A percentile compares a stretch with the other conserved stretches of the same genome.
These are phyloP conservation scores for Calendula officinalis DNA, from an alignment of 129 eudicot species.

Conservation along the genomic window DNA sequence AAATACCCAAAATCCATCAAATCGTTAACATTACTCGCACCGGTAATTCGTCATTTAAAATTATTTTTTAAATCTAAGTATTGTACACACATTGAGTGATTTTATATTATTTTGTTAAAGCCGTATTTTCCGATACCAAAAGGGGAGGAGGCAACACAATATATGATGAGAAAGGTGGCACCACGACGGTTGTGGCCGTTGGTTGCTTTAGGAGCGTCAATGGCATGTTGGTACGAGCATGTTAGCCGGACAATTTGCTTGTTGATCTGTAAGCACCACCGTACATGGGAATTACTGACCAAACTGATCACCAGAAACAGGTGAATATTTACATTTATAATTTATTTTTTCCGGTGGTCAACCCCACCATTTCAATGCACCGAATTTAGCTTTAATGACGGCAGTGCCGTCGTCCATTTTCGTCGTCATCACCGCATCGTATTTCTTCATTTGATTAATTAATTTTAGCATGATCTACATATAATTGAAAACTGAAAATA, in stretches of 20 bases:
- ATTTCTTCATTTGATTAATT: neutral
- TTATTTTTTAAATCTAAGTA: neutral
- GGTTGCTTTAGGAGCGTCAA: slow-evolving; percentile 76
- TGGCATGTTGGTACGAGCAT: slow-evolving; percentile 97
- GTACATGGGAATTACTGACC: slow-evolving; percentile 78
- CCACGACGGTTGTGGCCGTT: slow-evolving; percentile 86
- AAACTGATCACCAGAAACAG: slow-evolving; percentile 84
- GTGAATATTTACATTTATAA: slow-evolving; percentile 36
- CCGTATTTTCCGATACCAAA: slow-evolving; percentile 89
- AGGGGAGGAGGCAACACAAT: slow-evolving; percentile 80
- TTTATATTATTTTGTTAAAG: slow-evolving; percentile 29
- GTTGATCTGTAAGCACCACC: slow-evolving; percentile 76
- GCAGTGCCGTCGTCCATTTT: neutral
- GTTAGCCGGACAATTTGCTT: slow-evolving; percentile 79
- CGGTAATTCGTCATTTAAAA: slow-evolving; percentile 34
- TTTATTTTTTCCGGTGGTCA: neutral
- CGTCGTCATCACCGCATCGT: neutral
- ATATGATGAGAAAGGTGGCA: slow-evolving; percentile 86
- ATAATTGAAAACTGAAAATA: neutral
- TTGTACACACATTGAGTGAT: neutral
- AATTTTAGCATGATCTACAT: neutral
- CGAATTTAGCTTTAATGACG: slow-evolving; percentile 5
- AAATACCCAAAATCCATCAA: slow-evolving; percentile 68
- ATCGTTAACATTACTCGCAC: slow-evolving; percentile 84
- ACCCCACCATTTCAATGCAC: slow-evolving; percentile 21